Evolutionary conservation across 2,329 filamentous ascomycete genomes (phyloP), one percentile per base, ranked within the genome.

Genomic region (Alternaria postmessia): DNA sequence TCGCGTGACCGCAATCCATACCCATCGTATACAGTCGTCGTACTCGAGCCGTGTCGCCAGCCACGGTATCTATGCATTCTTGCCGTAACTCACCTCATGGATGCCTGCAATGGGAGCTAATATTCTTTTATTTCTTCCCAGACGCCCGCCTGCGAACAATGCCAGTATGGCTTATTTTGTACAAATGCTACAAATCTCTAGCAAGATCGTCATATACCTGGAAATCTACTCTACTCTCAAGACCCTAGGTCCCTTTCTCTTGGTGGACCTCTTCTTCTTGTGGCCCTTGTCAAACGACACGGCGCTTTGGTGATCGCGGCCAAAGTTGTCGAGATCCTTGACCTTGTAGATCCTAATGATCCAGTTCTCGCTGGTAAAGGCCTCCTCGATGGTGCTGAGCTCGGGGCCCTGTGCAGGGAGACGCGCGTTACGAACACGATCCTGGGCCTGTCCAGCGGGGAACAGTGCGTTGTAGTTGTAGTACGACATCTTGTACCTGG

Each of bases 281-380:
- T 90, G 88, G 38, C 91, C 91, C 74, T 88, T 89, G 62, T 93
- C 90, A 75, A 94, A 94, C 7, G 89, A 86, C 30, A 83, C 81
- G 1, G 86, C 88, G 68, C 82, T 86, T 66, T 87, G 87, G 77
- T 97, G 94, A 73, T 97, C 93, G 78, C 95, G 89, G 56, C 93
- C 94, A 67, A 99, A 85, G 79, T 98, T 98, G 83, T 99, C 95
- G 61, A 97, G 89, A 73, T 97, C 94, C 85, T 99, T 99, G 82
- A 99, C 95, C 86, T 99, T 99, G 87, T 97, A 99, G 76, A 99
- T 97, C 66, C 95, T 88, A 78, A 99, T 98, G 80, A 99, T 99
- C 95, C 95, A 99, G 86, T 99, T 99, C 85, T 99, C 95, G 75
- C 93, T 97, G 56, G 96, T 99, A 80, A 96, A 99, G 9, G 95